These are phyloP conservation scores for Stagonosporopsis vannaccii DNA, from an alignment of 2,329 filamentous ascomycete genomes.

Conservation along the genomic window DNA sequence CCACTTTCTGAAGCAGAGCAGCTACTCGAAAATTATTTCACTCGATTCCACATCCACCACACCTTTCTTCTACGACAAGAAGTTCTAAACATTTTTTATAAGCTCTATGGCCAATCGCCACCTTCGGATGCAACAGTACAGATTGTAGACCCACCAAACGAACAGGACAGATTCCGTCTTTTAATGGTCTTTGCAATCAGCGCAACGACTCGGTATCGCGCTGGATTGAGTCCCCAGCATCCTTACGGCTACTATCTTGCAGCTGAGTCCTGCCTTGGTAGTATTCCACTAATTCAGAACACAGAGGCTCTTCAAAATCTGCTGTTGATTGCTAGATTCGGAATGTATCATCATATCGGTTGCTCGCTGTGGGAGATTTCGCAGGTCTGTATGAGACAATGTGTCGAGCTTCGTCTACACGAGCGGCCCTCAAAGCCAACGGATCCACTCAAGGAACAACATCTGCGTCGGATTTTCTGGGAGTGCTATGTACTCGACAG, in stretches of 20 bases:
- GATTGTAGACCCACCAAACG: neutral
- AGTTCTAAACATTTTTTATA: constrained; percentile 16
- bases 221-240: constrained; percentile 42
- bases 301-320: constrained; percentile 52
- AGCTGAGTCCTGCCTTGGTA: constrained; percentile 44
- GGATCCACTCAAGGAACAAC: constrained; percentile 46
- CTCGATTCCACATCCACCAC: constrained; percentile 21
- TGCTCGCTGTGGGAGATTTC: constrained; percentile 53
- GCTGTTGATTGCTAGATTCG: constrained; percentile 52
- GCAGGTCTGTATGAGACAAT: constrained; percentile 52
- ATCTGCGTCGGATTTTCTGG: constrained; percentile 54
- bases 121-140: neutral
- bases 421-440: constrained; percentile 6
- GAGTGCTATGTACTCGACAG: constrained; percentile 56
- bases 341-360: constrained; percentile 55
- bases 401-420: constrained; percentile 51
- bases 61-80: constrained; percentile 19
- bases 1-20: constrained; percentile 15
- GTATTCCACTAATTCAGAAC: constrained; percentile 28
- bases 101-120: constrained; percentile 11
- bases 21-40: constrained; percentile 20
- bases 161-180: constrained; percentile 45
- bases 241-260: constrained; percentile 53
- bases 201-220: constrained; percentile 46
- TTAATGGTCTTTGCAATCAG: constrained; percentile 52